These are phyloP conservation scores for Cutaneotrichosporon cutaneum DNA, from an alignment of 1,284 basidiomycete species.

Conservation along the genomic window DNA sequence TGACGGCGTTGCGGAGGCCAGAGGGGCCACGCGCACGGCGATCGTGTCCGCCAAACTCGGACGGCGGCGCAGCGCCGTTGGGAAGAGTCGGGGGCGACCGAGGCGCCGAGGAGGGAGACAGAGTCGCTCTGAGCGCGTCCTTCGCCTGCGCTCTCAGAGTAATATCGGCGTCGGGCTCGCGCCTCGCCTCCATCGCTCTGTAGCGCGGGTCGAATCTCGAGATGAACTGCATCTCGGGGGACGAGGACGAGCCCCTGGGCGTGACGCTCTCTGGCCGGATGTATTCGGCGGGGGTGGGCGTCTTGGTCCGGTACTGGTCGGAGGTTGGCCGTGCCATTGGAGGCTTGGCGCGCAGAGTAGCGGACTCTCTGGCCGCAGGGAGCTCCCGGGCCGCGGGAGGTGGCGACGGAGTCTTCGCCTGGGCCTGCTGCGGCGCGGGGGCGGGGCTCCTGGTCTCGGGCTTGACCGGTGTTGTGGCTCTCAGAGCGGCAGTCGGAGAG, in stretches of 20 bases:
- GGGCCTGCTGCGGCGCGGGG: neutral
- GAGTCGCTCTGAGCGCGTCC: neutral
- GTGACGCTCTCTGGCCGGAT: neutral
- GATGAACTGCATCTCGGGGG: conserved; percentile 4
- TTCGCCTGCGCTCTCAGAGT: neutral
- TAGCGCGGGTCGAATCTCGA: conserved; percentile 17
- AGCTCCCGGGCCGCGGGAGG: neutral
- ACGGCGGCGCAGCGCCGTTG: neutral
- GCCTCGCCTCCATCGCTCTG: neutral
- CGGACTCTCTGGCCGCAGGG: neutral
- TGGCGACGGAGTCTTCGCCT: conserved; percentile 4
- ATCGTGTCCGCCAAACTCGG: neutral
- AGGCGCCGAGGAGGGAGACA: neutral
- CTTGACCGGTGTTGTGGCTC: neutral
- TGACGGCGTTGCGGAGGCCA: conserved; percentile 16
- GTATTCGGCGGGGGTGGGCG: neutral
- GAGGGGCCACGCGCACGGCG: conserved; percentile 7
- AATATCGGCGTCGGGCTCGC: neutral
- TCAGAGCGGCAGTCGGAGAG: neutral
- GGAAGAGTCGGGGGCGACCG: neutral
- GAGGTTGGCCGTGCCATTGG: neutral
- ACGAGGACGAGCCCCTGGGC: neutral
- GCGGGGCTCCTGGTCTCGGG: neutral
- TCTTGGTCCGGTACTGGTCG: neutral
- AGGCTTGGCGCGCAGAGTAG: neutral